Evolutionary conservation across 495 filamentous ascomycete genomes (phyloP), one percentile per base, ranked within the genome.

Genomic region (Neurospora tetrasperma): DNA sequence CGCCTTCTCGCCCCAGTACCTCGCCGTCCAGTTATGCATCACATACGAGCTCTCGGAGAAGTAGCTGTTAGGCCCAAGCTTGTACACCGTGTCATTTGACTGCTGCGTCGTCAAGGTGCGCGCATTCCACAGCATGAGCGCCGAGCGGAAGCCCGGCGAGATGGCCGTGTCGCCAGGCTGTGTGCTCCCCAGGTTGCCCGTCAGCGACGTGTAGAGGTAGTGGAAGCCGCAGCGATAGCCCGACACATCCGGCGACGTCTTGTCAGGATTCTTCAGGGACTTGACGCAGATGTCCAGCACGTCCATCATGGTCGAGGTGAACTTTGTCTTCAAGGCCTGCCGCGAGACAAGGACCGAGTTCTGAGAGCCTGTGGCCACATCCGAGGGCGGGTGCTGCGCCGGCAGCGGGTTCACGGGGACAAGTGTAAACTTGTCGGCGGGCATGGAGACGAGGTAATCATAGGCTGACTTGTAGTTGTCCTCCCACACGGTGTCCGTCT

Each of bases 131-230:
- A 54, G 46, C 46, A 54, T 54, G 46, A 54, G n/a, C 46, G 46
- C 46, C 46, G 46, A 54, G n/a, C 46, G 46, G 46, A 54, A 54
- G 20, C 46, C 46, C 20, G 46, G 46, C 46, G 46, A 54, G 46
- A 54, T 54, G 46, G 46, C 46, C 20, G 46, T 54, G 46, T 54
- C 46, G 46, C 20, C 10, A 23, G 46, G 46, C 20, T 54, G 46
- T 20, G 46, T 48, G 69, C 69, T 71, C 69, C 69, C 69, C 41
- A 48, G 38, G 9, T 71, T 71, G 69, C 69, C 69, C 20, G 69
- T 71, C 40, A 71, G 9, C 41, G 69, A 71, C 42, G 69, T 71
- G 69, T 71, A 71, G 38, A 70, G 69, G 69, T 70, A 70, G 18
- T 70, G 69, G 16, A 70, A 70, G 38, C 69, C 69, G 43, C 69